These are phyloP conservation scores for Pseudogymnoascus sp. DNA, from an alignment of 2,329 filamentous ascomycete genomes.

Conservation along the genomic window DNA sequence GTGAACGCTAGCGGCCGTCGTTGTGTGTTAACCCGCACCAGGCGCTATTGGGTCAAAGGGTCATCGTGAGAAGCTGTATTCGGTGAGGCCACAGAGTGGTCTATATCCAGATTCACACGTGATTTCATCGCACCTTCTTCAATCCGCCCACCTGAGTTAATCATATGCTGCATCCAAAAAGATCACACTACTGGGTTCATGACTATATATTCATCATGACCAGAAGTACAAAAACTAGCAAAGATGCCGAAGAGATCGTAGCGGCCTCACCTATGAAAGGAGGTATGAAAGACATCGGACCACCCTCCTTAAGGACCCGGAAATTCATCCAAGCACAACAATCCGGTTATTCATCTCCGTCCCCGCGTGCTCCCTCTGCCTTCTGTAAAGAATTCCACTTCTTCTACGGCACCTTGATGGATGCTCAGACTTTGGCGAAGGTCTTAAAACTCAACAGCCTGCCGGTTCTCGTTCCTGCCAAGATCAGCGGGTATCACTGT, in stretches of 20 bases:
- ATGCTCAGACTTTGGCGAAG: constrained; percentile 25
- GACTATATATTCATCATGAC: not conserved
- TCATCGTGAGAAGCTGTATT: not conserved
- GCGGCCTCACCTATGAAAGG: not conserved
- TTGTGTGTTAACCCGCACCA: not conserved
- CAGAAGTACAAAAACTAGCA: not conserved
- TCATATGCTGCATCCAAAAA: not conserved
- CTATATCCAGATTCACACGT: not conserved
- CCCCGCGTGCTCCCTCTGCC: not conserved
- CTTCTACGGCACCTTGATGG: constrained; percentile 29
- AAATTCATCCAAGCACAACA: not conserved
- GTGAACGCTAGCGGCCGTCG: not conserved
- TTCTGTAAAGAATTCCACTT: constrained; percentile 26
- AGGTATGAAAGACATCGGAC: not conserved
- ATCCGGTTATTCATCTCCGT: not conserved
- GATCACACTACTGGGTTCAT: too few species aligned
- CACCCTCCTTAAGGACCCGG: not conserved
- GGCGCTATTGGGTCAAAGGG: not conserved
- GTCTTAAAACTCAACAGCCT: constrained; percentile 22
- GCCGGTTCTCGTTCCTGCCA: constrained; percentile 19
- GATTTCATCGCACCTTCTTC: not conserved
- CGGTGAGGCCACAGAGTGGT: not conserved
- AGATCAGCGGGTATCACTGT: constrained; percentile 22
- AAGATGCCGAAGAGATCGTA: not conserved
- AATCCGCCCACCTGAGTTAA: not conserved